Evolutionary conservation across 768 basidiomycete genomes (phyloP).

Genomic region (Leccinellum albellum): DNA sequence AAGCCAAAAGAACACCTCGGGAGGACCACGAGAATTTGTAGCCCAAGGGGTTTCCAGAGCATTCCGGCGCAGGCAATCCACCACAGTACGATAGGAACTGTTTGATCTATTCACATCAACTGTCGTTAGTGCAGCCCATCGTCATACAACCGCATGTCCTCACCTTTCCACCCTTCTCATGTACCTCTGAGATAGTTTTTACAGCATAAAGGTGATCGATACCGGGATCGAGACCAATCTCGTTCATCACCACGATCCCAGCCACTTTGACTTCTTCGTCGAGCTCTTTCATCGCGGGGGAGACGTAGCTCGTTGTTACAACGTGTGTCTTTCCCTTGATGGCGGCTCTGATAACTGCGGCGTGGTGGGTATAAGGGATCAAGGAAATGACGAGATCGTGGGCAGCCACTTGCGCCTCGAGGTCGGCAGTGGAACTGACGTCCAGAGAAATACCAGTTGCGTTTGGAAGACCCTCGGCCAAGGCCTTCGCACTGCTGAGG

Average conservation of each 20-base stretch:
- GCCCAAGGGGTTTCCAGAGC: conserved; percentile 90
- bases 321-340: conserved; percentile 84
- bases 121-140: background rate
- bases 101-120: conserved; percentile 55
- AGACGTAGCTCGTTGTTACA: conserved; percentile 95
- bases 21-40: conserved; percentile 99
- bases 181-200: conserved; percentile 92
- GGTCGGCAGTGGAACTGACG: conserved; percentile 62
- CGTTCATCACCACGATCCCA: conserved; percentile 93
- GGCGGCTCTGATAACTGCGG: conserved; percentile 83
- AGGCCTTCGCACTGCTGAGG: conserved; percentile 65
- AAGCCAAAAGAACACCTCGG: conserved; percentile 90
- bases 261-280: conserved; percentile 79
- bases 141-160: conserved; percentile 3
- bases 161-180: conserved; percentile 92
- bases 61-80: conserved; percentile 89
- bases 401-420: conserved; percentile 77
- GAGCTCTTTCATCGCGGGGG: conserved; percentile 84
- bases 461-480: conserved; percentile 64
- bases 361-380: conserved; percentile 93
- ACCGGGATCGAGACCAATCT: conserved; percentile 96
- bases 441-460: conserved; percentile 79
- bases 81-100: conserved; percentile 94
- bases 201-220: conserved; percentile 92
- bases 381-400: conserved; percentile 95